These are phyloP conservation scores for Piper betle DNA, from an alignment of 164 flowering plant species.

Conservation along the genomic window DNA sequence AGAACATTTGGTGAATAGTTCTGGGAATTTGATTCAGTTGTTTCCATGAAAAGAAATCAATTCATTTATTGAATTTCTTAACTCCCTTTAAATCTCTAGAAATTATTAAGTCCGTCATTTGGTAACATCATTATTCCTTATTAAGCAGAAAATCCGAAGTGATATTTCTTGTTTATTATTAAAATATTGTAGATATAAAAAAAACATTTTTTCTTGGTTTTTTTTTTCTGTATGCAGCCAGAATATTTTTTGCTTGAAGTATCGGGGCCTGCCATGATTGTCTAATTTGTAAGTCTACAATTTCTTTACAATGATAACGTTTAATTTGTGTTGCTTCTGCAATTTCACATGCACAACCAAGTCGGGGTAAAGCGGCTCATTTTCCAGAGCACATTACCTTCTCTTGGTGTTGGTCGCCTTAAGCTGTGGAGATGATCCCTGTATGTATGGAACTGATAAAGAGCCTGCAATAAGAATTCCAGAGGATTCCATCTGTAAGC, in stretches of 20 bases:
- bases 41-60: no score
- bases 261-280: background rate
- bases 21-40: no score
- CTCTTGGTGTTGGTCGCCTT: conserved; percentile 88
- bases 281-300: background rate
- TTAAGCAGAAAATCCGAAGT: no score
- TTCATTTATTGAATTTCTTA: no score
- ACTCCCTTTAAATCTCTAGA: no score
- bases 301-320: background rate
- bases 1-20: no score
- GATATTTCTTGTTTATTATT: background rate
- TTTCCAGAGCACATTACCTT: conserved; percentile 81
- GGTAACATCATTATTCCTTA: no score
- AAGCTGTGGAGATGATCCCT: conserved; percentile 88
- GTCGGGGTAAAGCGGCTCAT: conserved; percentile 92
- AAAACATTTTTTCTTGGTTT: background rate
- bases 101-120: no score
- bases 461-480: conserved; percentile 66
- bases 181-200: background rate
- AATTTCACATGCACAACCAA: conserved; percentile 42
- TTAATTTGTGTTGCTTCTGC: background rate
- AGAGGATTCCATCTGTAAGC: conserved; percentile 92
- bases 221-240: background rate
- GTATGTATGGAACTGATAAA: conserved; percentile 91
- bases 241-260: background rate